phyloP scores from a whole-genome alignment of 305 asterid genomes.

The Fraxinus sp. region DNA sequence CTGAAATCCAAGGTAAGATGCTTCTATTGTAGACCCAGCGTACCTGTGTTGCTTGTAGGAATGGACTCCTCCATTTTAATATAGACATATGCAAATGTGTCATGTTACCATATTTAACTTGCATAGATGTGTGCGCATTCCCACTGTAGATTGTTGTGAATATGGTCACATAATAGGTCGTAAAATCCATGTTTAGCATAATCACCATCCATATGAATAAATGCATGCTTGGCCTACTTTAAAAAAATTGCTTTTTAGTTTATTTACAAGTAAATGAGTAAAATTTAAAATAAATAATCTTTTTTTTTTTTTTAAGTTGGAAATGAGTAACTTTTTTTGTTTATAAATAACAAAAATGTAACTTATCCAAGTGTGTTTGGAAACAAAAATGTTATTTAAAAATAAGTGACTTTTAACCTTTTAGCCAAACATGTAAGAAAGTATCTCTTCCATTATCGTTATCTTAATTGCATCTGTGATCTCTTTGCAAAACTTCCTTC shows the following conservation, averaged over 20 bases:
- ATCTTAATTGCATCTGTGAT: background rate
- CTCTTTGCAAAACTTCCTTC: background rate
- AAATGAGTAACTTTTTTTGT: background rate
- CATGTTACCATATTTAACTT: background rate
- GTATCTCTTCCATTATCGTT: background rate
- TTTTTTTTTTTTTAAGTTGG: background rate
- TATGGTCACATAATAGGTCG: background rate
- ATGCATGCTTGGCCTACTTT: background rate
- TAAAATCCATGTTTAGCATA: background rate
- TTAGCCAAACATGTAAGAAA: background rate
- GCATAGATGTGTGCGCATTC: background rate
- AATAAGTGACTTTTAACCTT: background rate
- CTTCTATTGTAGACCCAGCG: slow-evolving; percentile 12
- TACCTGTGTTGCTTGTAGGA: background rate
- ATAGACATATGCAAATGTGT: background rate
- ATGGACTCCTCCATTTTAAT: background rate
- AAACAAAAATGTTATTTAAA: background rate
- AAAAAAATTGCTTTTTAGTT: background rate
- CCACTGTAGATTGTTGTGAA: background rate
- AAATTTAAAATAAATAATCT: background rate
- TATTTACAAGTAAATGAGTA: background rate
- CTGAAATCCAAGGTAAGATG: slow-evolving; percentile 72
- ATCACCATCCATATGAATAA: background rate
- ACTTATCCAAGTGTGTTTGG: background rate
- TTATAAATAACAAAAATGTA: background rate